phyloP scores from a whole-genome alignment of 345 rosid species.

The Camelina laxa region DNA sequence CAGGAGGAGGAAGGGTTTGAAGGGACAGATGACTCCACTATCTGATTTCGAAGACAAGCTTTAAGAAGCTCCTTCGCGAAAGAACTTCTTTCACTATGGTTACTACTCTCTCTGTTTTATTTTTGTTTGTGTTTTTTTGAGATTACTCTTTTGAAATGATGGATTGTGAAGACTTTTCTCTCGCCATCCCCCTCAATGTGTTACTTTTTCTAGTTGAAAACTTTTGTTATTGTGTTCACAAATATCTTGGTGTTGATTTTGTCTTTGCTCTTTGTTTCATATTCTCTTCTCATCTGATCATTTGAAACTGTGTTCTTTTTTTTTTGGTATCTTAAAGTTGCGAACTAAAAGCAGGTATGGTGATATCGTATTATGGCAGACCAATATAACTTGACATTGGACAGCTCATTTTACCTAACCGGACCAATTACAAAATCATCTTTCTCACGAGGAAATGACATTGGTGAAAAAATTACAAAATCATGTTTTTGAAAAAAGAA shows the following conservation, averaged over 20 bases:
- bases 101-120: background rate
- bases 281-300: background rate
- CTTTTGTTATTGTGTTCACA: background rate
- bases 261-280: background rate
- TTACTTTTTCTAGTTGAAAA: conserved; percentile 2
- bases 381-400: too few species aligned
- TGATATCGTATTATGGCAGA: too few species aligned
- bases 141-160: conserved; percentile 1
- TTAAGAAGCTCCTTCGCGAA: conserved; percentile 32
- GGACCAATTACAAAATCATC: too few species aligned
- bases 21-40: conserved; percentile 79
- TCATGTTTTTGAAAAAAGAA: too few species aligned
- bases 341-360: too few species aligned
- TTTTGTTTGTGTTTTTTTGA: background rate
- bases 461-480: too few species aligned
- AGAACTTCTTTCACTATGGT: background rate
- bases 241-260: conserved; percentile 1
- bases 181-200: background rate
- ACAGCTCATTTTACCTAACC: too few species aligned
- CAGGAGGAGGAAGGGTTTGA: conserved; percentile 87
- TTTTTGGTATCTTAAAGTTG: too few species aligned
- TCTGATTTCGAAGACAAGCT: conserved; percentile 84
- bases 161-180: conserved; percentile 7
- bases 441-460: too few species aligned
- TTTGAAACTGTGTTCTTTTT: too few species aligned